These are phyloP conservation scores for Carex cristatella DNA, from an alignment of 176 grass and related monocot genomes.

Conservation along the genomic window DNA sequence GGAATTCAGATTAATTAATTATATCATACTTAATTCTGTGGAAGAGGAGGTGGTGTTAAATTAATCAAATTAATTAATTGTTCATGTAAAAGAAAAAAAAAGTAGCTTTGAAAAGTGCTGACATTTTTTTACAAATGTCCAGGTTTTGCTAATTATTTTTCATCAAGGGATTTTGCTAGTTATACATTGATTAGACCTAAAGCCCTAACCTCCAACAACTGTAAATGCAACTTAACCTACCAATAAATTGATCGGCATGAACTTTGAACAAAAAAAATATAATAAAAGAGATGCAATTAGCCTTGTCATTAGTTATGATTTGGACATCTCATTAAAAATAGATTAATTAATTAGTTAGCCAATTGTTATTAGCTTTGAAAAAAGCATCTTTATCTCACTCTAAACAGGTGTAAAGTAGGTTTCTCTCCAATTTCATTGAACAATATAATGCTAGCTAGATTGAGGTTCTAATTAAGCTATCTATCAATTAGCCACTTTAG, in stretches of 20 bases:
- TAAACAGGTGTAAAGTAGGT: conserved; percentile 10
- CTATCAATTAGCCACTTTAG: conserved; percentile 15
- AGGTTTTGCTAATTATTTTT: background rate
- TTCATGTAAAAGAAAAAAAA: too few species aligned
- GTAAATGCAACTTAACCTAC: conserved; percentile 6
- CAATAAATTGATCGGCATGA: conserved; percentile 17
- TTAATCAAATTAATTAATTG: background rate
- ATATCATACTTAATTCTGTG: background rate
- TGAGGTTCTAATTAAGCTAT: conserved; percentile 16
- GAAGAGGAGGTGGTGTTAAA: background rate
- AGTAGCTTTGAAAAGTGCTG: background rate
- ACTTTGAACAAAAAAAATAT: background rate
- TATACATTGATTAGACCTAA: background rate
- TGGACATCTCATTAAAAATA: conserved; percentile 3
- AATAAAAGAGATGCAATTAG: conserved; percentile 1
- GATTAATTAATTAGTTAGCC: conserved; percentile 33
- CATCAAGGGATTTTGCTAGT: background rate
- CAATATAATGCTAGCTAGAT: background rate
- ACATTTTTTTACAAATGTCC: background rate
- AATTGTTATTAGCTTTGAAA: conserved; percentile 31
- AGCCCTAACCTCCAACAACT: conserved; percentile 6
- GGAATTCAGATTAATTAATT: background rate
- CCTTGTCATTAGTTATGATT: conserved; percentile 23
- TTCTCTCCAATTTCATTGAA: conserved; percentile 16
- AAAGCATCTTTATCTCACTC: conserved; percentile 19